phyloP scores from a whole-genome alignment of 345 rosid species.

The Angophora floribunda region DNA sequence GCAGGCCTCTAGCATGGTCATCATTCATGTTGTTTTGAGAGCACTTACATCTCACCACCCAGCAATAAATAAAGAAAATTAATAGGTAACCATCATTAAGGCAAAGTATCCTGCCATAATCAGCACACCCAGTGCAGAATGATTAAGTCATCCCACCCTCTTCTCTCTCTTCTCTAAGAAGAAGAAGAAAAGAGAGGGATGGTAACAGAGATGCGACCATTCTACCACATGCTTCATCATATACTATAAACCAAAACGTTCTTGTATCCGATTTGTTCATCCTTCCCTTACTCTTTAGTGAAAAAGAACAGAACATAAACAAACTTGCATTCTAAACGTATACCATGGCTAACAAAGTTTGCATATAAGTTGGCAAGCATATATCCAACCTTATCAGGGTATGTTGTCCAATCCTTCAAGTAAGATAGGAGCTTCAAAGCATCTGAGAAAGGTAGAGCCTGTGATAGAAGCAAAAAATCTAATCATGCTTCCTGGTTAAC shows the following conservation, averaged over 20 bases:
- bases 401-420: constrained; percentile 62
- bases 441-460: constrained; percentile 93
- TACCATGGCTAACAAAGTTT: not conserved
- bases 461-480: constrained; percentile 3
- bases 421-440: constrained; percentile 75
- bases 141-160: not conserved
- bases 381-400: constrained; percentile 69
- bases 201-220: not conserved
- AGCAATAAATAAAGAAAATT: not conserved
- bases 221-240: not conserved
- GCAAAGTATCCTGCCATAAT: not conserved
- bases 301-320: not conserved
- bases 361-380: not conserved
- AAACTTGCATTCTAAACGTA: not conserved
- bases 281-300: not conserved
- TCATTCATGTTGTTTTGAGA: not conserved
- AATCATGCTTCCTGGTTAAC: not conserved
- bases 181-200: not conserved
- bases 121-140: not conserved
- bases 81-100: not conserved
- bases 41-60: not conserved
- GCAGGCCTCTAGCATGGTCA: not conserved
- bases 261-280: not conserved
- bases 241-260: not conserved
- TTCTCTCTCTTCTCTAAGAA: not conserved